Evolutionary conservation across 2,329 filamentous ascomycete genomes (phyloP), one percentile per base, ranked within the genome.

Genomic region (Annulohypoxylon truncatum): DNA sequence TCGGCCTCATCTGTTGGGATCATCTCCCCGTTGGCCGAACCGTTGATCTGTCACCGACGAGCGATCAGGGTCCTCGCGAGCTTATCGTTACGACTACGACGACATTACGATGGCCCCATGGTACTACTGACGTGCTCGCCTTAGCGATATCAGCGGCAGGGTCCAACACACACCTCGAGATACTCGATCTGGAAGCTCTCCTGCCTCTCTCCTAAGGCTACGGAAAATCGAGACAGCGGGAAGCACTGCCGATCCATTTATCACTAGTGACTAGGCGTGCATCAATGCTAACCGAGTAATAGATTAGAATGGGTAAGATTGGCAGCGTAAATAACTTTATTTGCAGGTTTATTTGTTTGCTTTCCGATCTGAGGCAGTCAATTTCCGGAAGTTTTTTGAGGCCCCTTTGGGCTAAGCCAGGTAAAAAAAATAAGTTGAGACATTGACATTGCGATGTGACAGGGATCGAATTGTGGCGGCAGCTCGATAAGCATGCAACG

Each of bases 211-310:
- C 38, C 38, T 42, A 42, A 18, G 44, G 56, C 55, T 28, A 18
- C 50, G 50, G 52, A 58, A 12, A 47, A 35, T 54, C 61, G 20
- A 60, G 33, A 42, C 47, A 42, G 29, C 31, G 44, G 61, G 44
- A 64, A 46, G 29, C 58, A 68, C 18, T 64, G 67, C 65, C 67
- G 67, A 70, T 70, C 67, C 53, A 67, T 65, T 63, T 65, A 64
- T 50, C 58, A 67, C 38, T 66, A 67, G 65, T 70, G 61, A 55
- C 42, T 61, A 65, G 54, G 51, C 64, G 51, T 67, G 67, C 58
- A 69, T 53, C 35, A 52, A 7, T 38, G 28, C 52, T 54, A 63
- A 61, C 56, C 61, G 55, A 63, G 61, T 38, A 42, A 59, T 64
- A 35, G n/a, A 58, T 65, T 53, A 62, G 35, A 65, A 26, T 40